Evolutionary conservation across 805 yeast species (phyloP).

Genomic region (Aciculoconidium aculeatum): DNA sequence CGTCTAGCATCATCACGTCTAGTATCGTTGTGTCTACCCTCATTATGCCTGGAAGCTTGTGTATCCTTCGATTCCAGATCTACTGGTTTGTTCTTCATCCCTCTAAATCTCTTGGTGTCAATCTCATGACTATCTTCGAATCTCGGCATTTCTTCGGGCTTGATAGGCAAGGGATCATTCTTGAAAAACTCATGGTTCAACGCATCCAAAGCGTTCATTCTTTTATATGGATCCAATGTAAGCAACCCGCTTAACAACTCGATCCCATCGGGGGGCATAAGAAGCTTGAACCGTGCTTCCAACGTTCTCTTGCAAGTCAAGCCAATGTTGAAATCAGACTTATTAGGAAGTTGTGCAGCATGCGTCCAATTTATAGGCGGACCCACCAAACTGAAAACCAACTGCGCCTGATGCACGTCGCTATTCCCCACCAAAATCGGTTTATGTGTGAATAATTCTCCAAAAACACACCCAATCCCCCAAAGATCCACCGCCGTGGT

Average conservation of each 20-base stretch:
- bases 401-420: constrained; percentile 82
- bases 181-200: constrained; percentile 63
- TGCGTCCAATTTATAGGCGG: constrained; percentile 69
- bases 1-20: no score
- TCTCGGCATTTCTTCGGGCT: constrained; percentile 49
- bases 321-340: constrained; percentile 39
- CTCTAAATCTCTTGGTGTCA: constrained; percentile 58
- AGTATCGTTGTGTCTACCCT: no score
- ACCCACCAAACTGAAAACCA: constrained; percentile 78
- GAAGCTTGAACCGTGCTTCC: constrained; percentile 41
- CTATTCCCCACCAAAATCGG: constrained; percentile 85
- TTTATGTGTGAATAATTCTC: constrained; percentile 73
- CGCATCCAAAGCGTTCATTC: constrained; percentile 80
- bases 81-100: constrained; percentile 32
- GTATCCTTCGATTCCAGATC: no score
- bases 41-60: no score
- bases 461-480: constrained; percentile 97
- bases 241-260: constrained; percentile 57
- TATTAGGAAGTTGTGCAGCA: constrained; percentile 52
- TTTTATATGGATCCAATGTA: constrained; percentile 59
- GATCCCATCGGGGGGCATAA: constrained; percentile 44
- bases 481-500: constrained; percentile 96
- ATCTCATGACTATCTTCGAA: constrained; percentile 89
- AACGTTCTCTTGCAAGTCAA: constrained; percentile 43
- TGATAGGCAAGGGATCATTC: constrained; percentile 59